phyloP scores from a whole-genome alignment of 164 flowering plant species.

The Pachysandra terminalis region DNA sequence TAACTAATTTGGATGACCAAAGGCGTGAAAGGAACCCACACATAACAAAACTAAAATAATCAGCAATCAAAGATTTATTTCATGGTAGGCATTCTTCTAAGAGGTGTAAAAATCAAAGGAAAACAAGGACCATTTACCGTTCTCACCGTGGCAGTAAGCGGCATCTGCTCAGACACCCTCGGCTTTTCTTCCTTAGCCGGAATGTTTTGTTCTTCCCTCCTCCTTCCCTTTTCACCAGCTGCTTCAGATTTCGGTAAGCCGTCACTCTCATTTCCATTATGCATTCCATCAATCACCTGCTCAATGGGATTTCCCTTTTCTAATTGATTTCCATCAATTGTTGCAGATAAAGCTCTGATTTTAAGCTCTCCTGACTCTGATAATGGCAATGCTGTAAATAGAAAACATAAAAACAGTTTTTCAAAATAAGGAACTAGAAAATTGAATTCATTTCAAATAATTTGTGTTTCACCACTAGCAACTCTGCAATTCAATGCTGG shows the following conservation, averaged over 20 bases:
- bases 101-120: not conserved
- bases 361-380: slow-evolving; percentile 39
- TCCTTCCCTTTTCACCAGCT: slow-evolving; percentile 9
- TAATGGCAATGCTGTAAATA: slow-evolving; percentile 21
- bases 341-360: slow-evolving; percentile 49
- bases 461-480: not conserved
- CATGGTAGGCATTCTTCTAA: not conserved
- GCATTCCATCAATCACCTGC: slow-evolving; percentile 37
- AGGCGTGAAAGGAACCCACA: not conserved
- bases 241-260: slow-evolving; percentile 10
- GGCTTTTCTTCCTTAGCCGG: slow-evolving; percentile 8
- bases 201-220: slow-evolving; percentile 1
- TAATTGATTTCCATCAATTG: slow-evolving; percentile 20
- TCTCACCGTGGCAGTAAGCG: slow-evolving; percentile 8
- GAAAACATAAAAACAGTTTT: not conserved
- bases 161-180: slow-evolving; percentile 3
- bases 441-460: too few species aligned
- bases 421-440: not conserved
- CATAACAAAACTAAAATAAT: not conserved
- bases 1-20: not conserved
- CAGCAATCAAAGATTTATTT: not conserved
- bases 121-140: slow-evolving; percentile 15
- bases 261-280: slow-evolving; percentile 9
- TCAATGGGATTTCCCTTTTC: slow-evolving; percentile 43
- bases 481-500: not conserved